Evolutionary conservation across 164 flowering plant genomes (phyloP), one percentile per base, ranked within the genome.

Genomic region (Nelumbo lutea): DNA sequence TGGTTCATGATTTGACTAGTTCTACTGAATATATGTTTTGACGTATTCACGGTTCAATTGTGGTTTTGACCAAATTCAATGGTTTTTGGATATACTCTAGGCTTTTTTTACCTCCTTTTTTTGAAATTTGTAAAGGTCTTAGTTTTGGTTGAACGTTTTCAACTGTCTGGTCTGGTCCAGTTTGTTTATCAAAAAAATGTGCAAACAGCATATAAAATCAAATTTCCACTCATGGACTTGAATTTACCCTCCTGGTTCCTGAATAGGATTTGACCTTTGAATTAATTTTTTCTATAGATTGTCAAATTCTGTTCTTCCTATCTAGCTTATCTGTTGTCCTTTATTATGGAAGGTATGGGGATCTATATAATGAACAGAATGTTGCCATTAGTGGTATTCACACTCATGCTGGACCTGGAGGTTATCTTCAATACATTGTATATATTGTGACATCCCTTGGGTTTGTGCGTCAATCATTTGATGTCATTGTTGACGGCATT

Each of bases 371-470:
- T 43, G 96, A 90, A 73, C 81, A 86, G 52, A 96, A 96, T 82
- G 97, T 96, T 62, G 99, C 93, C 66, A 90, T 96, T 64, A 96
- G 99, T 78, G 99, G 98, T 42, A 96, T 86, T 76, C 99, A 96
- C 73, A 91, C 99, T 6, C 99, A 96, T 79, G 93, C 96, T 46
- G 99, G 98, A 13, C 99, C 99, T 41, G 99, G 98, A 50, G 99
- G 98, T 59, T 96, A 96, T 79, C 96, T 96, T 58, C 98, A 96
- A 74, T 91, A 96, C 82, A 80, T 96, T 69, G 87, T 87, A 43
- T 96, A 96, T 77, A 84, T 96, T 68, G 83, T 93, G 43, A 96
- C 99, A 68, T 96, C 98, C 71, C 85, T 96, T 50, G 99, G 99
- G 67, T 96, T 96, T 80, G 97, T 96, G 15, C 96, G 90, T 39